Percentiles rank a stretch among this genome's conserved stretches.
phyloP scores from a whole-genome alignment of 2,329 filamentous ascomycete genomes.

The Neopestalotiopsis sp. region DNA sequence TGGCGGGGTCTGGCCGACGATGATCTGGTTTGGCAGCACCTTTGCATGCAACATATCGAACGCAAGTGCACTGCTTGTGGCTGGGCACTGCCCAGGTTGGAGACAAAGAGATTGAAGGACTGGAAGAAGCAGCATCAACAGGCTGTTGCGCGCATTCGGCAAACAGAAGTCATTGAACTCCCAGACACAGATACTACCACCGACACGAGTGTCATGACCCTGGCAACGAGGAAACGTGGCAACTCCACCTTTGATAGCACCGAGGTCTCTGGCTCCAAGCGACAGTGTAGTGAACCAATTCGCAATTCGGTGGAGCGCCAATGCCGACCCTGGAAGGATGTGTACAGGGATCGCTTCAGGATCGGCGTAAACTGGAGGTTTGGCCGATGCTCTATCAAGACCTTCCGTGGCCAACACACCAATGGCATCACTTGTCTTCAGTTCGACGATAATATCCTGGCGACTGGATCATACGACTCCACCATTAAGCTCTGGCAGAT shows the following conservation, averaged over 20 bases:
- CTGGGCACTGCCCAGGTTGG: slow-evolving; percentile 89
- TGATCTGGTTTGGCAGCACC: slow-evolving; percentile 96
- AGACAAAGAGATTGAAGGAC: slow-evolving; percentile 84
- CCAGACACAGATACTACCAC: slow-evolving; percentile 14
- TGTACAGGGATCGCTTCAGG: slow-evolving; percentile 94
- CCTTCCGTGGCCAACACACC: slow-evolving; percentile 80
- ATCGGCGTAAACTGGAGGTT: slow-evolving; percentile 98
- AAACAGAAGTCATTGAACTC: slow-evolving; percentile 26
- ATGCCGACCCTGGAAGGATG: slow-evolving; percentile 88
- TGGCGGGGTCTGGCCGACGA: slow-evolving; percentile 95
- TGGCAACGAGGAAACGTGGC: slow-evolving; percentile 39
- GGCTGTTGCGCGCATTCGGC: slow-evolving; percentile 40
- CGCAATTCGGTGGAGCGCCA: slow-evolving; percentile 44
- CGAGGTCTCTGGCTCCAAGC: slow-evolving; percentile 35
- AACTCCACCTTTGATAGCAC: slow-evolving; percentile 35
- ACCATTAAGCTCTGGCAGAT: slow-evolving; percentile 98
- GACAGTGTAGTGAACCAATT: slow-evolving; percentile 36
- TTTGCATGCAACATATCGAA: slow-evolving; percentile 92
- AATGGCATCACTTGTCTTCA: slow-evolving; percentile 78
- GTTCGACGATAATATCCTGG: slow-evolving; percentile 87
- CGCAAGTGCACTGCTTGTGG: slow-evolving; percentile 89
- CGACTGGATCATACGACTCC: slow-evolving; percentile 92
- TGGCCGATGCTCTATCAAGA: slow-evolving; percentile 82
- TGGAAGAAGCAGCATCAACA: slow-evolving; percentile 86
- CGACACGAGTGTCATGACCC: slow-evolving; percentile 11